Evolutionary conservation across 148 eudicot genomes (phyloP).

Genomic region (Silene conica): DNA sequence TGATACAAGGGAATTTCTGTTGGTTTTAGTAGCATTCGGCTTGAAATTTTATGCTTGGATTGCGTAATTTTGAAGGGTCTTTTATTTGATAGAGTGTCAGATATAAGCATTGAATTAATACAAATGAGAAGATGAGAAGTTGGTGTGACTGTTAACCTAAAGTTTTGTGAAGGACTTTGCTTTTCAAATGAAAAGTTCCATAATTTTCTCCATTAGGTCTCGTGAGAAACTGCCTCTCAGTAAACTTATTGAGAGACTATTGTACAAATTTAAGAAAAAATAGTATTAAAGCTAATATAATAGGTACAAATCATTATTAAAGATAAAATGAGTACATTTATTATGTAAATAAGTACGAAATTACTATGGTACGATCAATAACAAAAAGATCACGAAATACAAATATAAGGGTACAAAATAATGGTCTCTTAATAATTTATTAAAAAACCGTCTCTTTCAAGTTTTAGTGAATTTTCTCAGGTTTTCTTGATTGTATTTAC

Average conservation of each 20-base stretch:
- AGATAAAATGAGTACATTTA: too few relatives aligned
- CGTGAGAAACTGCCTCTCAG: too few relatives aligned
- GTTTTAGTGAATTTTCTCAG: constrained; percentile 5
- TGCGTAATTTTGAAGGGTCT: constrained; percentile 1
- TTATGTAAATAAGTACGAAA: too few relatives aligned
- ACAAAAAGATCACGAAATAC: too few relatives aligned
- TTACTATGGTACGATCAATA: too few relatives aligned
- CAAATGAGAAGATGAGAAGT: constrained; percentile 25
- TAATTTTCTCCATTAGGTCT: constrained; percentile 2
- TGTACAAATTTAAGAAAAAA: too few relatives aligned
- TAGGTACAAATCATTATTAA: too few relatives aligned
- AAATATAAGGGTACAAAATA: too few relatives aligned
- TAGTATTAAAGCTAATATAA: too few relatives aligned
- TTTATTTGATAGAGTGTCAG: constrained; percentile 18
- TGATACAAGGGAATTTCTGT: not conserved
- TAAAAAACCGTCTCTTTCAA: too few relatives aligned
- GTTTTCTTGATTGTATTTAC: not conserved
- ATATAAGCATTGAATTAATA: constrained; percentile 15
- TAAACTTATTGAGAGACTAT: too few relatives aligned
- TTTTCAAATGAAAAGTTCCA: not conserved
- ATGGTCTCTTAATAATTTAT: too few relatives aligned
- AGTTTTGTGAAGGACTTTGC: not conserved
- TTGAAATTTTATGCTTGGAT: not conserved
- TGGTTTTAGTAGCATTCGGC: not conserved
- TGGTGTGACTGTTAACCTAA: constrained; percentile 30